Base-by-base conservation (phyloP, 225 moss, liverwort and hornwort species). In the Marchantia paleacea region DNA sequence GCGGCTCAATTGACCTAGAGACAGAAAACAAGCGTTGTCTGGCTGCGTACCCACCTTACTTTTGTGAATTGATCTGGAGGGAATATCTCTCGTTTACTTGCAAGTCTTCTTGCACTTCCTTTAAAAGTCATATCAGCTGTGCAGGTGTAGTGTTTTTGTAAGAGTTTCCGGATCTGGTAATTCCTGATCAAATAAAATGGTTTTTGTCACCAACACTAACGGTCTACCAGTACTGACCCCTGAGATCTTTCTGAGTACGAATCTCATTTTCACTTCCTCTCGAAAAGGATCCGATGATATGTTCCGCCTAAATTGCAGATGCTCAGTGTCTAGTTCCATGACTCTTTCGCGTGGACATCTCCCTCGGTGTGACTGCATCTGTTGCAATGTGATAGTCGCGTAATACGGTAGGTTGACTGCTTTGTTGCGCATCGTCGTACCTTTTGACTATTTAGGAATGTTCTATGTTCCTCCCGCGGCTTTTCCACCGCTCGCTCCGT, bases 251-350 rank as follows among this genome's bases (percentile, higher is more conserved):
- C 30, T 52, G 22, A 51, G 25, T 25, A 11, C 20, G 1, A 25
- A 52, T 60, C 30, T 61, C 75, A 22, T 60, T 76, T 76, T 76
- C 75, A 60, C 30, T 30, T 76, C 60, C 57, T 20, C 58, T 54
- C 6, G 20, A 39, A 10, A 76, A 58, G 39, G 58, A 76, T 76
- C 55, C 75, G 39, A 57, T 76, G 60, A 61, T 57, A 29, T 76
- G 10, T 13, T 76, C 39, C 28, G 29, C 57, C 75, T 52, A 9
- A 18, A 52, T 12, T 52, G 9, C 52, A 4, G 52, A 10, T 68
- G 68, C 29, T 39, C n/a, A 24, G n/a, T 13, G 30, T 68, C 39
- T 16, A 0, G 14, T 30, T 11, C 25, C 14, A 22, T 0, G 28
- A 12, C 25, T 26, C 66, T 67, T 26, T 6, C 66, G 10, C 22